Percentiles rank a stretch among this genome's conserved stretches.
These are phyloP conservation scores for Aspergillus piperis DNA, from an alignment of 2,329 filamentous ascomycete genomes.

Conservation along the genomic window DNA sequence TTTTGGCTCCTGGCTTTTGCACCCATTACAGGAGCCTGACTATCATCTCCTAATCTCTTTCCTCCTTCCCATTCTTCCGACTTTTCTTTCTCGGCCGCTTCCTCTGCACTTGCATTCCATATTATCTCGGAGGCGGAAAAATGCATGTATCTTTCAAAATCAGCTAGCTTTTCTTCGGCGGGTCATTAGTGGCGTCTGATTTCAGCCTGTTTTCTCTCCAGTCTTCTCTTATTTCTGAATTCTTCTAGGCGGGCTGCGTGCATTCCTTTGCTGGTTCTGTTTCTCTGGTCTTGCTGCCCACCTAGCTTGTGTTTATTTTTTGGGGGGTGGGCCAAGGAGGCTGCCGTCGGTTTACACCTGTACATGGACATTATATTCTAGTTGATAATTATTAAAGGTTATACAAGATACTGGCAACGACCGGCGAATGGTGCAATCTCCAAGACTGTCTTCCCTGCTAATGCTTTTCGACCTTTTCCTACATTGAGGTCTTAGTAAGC, in stretches of 20 bases:
- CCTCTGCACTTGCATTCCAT: background rate
- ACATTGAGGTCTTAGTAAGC: background rate
- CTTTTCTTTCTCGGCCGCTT: background rate
- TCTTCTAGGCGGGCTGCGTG: background rate
- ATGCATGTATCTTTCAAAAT: background rate
- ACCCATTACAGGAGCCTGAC: background rate
- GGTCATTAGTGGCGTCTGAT: conserved; percentile 5
- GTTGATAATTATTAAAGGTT: conserved; percentile 2
- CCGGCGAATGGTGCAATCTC: no score
- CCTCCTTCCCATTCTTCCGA: background rate
- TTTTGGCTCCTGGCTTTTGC: background rate
- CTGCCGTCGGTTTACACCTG: background rate
- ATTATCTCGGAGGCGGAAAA: background rate
- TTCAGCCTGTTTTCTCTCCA: background rate
- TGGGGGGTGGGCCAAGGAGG: background rate
- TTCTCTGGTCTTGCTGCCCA: background rate
- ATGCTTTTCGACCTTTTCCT: no score
- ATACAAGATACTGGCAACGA: background rate
- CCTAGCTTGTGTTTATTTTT: background rate
- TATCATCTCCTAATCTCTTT: background rate
- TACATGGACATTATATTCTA: conserved; percentile 7
- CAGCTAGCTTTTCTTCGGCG: background rate
- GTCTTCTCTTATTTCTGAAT: background rate
- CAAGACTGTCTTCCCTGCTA: no score
- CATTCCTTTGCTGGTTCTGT: background rate